Evolutionary conservation across 352 stramenopile species (phyloP).

Genomic region (Globisporangium nodosum): DNA sequence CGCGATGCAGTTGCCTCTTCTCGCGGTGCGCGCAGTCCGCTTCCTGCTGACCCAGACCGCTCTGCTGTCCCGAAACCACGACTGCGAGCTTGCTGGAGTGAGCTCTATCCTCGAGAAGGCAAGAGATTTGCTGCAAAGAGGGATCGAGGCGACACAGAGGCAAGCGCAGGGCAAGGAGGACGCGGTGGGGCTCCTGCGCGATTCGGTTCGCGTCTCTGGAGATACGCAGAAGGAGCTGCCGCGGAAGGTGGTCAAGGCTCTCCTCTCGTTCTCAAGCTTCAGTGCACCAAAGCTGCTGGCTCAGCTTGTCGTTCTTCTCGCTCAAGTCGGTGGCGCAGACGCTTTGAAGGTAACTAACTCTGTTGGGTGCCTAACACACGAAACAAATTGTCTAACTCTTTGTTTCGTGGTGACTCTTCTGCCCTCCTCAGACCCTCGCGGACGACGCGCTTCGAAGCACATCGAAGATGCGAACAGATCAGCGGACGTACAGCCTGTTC

Average conservation of each 20-base stretch:
- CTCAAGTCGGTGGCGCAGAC: conserved; percentile 24
- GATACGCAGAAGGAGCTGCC: neutral
- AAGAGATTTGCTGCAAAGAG: conserved; percentile 4
- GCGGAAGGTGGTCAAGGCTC: conserved; percentile 24
- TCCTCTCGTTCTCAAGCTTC: conserved; percentile 22
- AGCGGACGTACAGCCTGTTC: conserved; percentile 32
- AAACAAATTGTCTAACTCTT: neutral
- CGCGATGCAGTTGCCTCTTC: conserved; percentile 19
- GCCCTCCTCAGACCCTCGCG: conserved; percentile 15
- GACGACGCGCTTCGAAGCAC: conserved; percentile 17
- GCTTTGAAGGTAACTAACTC: conserved; percentile 31
- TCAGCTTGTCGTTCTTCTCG: conserved; percentile 30
- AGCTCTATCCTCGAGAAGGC: conserved; percentile 23
- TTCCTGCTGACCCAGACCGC: conserved; percentile 42
- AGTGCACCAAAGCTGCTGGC: conserved; percentile 20
- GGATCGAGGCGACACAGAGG: neutral
- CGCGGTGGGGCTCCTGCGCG: conserved; percentile 23
- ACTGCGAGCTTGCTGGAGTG: conserved; percentile 29
- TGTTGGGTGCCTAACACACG: neutral
- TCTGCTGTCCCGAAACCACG: conserved; percentile 22
- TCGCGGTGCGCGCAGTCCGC: conserved; percentile 22
- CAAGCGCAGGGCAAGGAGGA: neutral
- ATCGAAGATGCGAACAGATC: conserved; percentile 10
- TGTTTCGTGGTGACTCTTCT: neutral
- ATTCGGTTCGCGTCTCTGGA: conserved; percentile 12